These are phyloP conservation scores for Linnemannia schmuckeri DNA, from an alignment of 192 early-diverging fungal species.

Conservation along the genomic window DNA sequence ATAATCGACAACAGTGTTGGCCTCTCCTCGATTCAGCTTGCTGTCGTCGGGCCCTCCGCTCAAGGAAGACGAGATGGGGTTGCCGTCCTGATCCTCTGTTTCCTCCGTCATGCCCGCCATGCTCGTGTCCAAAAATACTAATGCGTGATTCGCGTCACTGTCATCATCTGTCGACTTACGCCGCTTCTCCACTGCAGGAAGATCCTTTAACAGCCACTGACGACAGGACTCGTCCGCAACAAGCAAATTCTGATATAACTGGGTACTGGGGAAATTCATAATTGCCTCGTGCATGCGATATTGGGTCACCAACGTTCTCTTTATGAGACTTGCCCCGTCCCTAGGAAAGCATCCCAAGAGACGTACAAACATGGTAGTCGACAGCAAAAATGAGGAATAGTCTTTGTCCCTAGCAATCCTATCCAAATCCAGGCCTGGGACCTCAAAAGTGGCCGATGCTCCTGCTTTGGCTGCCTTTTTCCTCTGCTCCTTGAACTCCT, in stretches of 20 bases:
- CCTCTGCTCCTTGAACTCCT: conserved; percentile 36
- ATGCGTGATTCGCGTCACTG: conserved; percentile 69
- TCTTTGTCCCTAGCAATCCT: conserved; percentile 42
- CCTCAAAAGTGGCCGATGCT: conserved; percentile 43
- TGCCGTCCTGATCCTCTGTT: conserved; percentile 48
- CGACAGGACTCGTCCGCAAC: conserved; percentile 74
- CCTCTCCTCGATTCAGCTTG: conserved; percentile 85
- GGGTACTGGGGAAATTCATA: conserved; percentile 77
- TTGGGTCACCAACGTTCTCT: conserved; percentile 82
- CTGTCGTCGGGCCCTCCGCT: conserved; percentile 66
- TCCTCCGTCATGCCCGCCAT: conserved; percentile 59
- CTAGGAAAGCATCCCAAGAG: conserved; percentile 68
- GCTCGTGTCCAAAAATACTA: conserved; percentile 83
- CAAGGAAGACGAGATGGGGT: conserved; percentile 7
- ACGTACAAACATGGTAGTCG: conserved; percentile 86
- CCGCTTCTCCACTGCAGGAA: conserved; percentile 62
- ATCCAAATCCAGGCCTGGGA: conserved; percentile 30
- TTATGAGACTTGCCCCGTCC: conserved; percentile 63
- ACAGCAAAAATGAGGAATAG: conserved; percentile 49
- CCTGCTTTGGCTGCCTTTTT: conserved; percentile 25
- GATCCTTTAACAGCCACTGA: conserved; percentile 73
- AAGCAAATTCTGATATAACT: conserved; percentile 79
- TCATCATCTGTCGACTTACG: conserved; percentile 32
- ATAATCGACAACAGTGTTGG: conserved; percentile 71
- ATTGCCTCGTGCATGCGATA: conserved; percentile 92